A percentile compares a stretch with the other conserved stretches of the same genome.
phyloP scores from a whole-genome alignment of 768 basidiomycete species.

The Strobilomyces dryophilus region DNA sequence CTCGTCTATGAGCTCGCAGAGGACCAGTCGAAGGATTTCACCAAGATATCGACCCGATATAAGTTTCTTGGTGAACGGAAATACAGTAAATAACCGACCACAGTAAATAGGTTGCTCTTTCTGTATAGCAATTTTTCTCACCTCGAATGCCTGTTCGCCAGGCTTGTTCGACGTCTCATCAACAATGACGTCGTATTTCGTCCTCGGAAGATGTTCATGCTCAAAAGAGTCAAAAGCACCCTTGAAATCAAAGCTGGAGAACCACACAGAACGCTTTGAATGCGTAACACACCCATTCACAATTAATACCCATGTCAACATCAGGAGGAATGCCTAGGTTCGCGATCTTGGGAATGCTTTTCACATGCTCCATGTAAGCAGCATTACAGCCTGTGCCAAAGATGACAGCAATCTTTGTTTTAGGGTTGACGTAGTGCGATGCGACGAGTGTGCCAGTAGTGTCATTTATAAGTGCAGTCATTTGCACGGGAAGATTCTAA shows the following conservation, averaged over 20 bases:
- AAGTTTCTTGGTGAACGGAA: constrained; percentile 59
- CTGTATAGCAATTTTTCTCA: constrained; percentile 23
- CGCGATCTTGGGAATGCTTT: constrained; percentile 81
- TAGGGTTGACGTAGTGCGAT: constrained; percentile 90
- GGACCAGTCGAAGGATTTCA: constrained; percentile 91
- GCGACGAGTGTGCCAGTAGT: constrained; percentile 98
- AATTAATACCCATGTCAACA: constrained; percentile 90
- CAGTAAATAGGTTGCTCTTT: background rate
- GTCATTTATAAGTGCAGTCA: constrained; percentile 93
- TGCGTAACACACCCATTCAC: constrained; percentile 76
- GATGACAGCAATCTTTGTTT: constrained; percentile 90
- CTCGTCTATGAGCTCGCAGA: constrained; percentile 94
- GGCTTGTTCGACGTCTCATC: constrained; percentile 97
- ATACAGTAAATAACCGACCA: background rate
- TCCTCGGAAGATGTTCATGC: constrained; percentile 91
- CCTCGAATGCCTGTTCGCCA: constrained; percentile 91
- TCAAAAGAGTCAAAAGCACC: constrained; percentile 97
- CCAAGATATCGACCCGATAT: constrained; percentile 95
- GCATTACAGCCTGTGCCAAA: constrained; percentile 99
- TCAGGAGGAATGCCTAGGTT: constrained; percentile 61
- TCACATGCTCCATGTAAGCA: constrained; percentile 92
- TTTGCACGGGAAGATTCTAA: constrained; percentile 76
- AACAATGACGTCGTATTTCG: constrained; percentile 89
- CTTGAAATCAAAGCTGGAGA: constrained; percentile 34
- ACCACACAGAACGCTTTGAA: background rate